Evolutionary conservation across 2,329 filamentous ascomycete genomes (phyloP).

Genomic region (Helicocarpus griseus): DNA sequence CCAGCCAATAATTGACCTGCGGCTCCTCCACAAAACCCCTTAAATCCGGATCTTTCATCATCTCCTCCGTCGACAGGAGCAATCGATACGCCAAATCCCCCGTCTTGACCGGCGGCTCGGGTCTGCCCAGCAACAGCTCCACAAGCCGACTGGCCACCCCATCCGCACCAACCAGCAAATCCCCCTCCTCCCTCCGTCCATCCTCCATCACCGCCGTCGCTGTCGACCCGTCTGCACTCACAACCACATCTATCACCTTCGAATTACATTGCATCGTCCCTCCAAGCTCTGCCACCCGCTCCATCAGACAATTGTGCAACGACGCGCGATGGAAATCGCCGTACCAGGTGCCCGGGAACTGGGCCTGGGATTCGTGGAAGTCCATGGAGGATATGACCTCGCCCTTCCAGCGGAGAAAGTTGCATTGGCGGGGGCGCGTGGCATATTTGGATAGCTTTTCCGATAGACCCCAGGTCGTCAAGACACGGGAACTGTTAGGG

Average conservation of each 20-base stretch:
- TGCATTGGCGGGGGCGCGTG: constrained; percentile 21
- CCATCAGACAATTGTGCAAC: background rate
- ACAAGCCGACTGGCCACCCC: constrained; percentile 39
- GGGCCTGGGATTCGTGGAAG: constrained; percentile 5
- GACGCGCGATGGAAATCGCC: constrained; percentile 5
- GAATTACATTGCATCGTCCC: background rate
- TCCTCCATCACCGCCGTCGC: constrained; percentile 21
- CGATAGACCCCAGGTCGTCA: constrained; percentile 20
- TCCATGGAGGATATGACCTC: constrained; percentile 20
- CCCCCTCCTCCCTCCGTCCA: constrained; percentile 26
- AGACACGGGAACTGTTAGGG: constrained; percentile 23
- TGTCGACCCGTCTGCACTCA: constrained; percentile 18
- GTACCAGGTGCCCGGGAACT: constrained; percentile 1
- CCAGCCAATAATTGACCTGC: constrained; percentile 46
- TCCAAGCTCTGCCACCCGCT: background rate
- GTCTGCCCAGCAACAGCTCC: constrained; percentile 35
- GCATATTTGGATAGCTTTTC: constrained; percentile 18
- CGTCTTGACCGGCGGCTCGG: constrained; percentile 40
- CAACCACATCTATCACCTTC: constrained; percentile 2
- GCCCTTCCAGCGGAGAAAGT: constrained; percentile 23
- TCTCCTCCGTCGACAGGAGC: constrained; percentile 39
- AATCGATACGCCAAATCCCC: constrained; percentile 50
- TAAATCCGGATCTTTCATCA: constrained; percentile 40
- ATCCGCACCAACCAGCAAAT: constrained; percentile 42
- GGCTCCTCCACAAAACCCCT: constrained; percentile 36